Evolutionary conservation across 495 filamentous ascomycete genomes (phyloP).

Genomic region (Hypoxylon fragiforme): DNA sequence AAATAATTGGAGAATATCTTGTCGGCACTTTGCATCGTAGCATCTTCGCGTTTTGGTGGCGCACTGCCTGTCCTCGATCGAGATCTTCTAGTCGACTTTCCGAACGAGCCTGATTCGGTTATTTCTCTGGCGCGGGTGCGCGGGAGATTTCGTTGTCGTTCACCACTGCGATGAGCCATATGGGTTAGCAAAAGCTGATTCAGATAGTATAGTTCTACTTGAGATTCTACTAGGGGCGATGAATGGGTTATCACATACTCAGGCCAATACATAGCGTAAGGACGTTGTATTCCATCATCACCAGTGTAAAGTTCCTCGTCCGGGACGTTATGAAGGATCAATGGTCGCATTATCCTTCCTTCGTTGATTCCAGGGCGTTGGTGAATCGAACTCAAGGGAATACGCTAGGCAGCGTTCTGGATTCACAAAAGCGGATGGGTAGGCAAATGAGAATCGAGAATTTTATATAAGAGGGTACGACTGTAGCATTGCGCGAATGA

Average conservation of each 20-base stretch:
- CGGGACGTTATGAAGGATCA: conserved; percentile 62
- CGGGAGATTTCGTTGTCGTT: conserved; percentile 35
- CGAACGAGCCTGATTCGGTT: conserved; percentile 58
- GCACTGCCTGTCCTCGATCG: conserved; percentile 53
- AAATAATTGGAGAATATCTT: conserved; percentile 52
- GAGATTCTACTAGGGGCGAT: neutral
- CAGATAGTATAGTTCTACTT: neutral
- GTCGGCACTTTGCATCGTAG: conserved; percentile 57
- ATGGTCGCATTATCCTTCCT: conserved; percentile 51
- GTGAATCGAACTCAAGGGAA: conserved; percentile 3
- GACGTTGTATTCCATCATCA: conserved; percentile 58
- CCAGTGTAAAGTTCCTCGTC: conserved; percentile 61
- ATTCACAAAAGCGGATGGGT: conserved; percentile 8
- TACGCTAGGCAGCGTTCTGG: neutral
- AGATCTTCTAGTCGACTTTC: conserved; percentile 58
- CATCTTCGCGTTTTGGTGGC: conserved; percentile 56
- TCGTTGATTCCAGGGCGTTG: neutral
- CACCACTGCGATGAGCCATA: conserved; percentile 23
- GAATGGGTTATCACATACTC: conserved; percentile 45
- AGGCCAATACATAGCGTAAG: conserved; percentile 59
- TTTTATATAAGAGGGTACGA: no score
- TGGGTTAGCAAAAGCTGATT: conserved; percentile 19
- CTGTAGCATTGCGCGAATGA: neutral
- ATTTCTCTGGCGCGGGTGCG: conserved; percentile 45
- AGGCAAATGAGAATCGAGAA: conserved; percentile 2